A percentile compares a stretch with the other conserved stretches of the same genome.
These are phyloP conservation scores for Globisporangium sylvaticum DNA, from an alignment of 352 stramenopile species.

Conservation along the genomic window DNA sequence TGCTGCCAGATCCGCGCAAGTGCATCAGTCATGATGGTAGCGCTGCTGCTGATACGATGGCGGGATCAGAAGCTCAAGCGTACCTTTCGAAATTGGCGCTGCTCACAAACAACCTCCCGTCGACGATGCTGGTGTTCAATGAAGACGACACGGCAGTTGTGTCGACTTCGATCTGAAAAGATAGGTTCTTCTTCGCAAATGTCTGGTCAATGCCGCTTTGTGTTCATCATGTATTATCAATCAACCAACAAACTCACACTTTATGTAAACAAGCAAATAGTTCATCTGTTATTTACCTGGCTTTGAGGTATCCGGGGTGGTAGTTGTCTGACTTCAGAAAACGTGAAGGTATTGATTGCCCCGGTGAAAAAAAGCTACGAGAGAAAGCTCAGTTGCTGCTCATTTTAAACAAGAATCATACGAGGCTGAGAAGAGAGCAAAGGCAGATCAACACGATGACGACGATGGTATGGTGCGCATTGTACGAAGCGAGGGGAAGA, in stretches of 20 bases:
- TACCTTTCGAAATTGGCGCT: slow-evolving; percentile 35
- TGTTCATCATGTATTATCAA: not conserved
- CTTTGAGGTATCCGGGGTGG: not conserved
- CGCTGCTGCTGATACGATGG: not conserved
- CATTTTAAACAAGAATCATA: too few relatives aligned
- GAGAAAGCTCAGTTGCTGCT: too few relatives aligned
- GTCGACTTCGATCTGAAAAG: slow-evolving; percentile 35
- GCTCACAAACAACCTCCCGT: slow-evolving; percentile 42
- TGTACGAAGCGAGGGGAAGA: too few relatives aligned
- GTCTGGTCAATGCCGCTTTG: not conserved
- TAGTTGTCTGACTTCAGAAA: too few relatives aligned
- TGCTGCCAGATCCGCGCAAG: slow-evolving; percentile 31
- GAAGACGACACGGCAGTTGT: slow-evolving; percentile 40
- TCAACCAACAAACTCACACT: not conserved
- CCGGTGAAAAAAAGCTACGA: not conserved
- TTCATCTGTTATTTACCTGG: not conserved
- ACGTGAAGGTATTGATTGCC: not conserved
- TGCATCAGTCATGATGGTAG: not conserved
- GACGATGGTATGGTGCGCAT: too few relatives aligned
- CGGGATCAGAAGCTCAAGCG: not conserved
- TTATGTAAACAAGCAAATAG: not conserved
- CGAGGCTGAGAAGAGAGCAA: too few relatives aligned
- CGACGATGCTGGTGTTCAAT: slow-evolving; percentile 48
- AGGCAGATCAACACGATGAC: too few relatives aligned
- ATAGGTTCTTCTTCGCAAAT: not conserved